Evolutionary conservation across 169 alveolate species (phyloP), one percentile per base, ranked within the genome.

Genomic region (Toxoplasma gondii): DNA sequence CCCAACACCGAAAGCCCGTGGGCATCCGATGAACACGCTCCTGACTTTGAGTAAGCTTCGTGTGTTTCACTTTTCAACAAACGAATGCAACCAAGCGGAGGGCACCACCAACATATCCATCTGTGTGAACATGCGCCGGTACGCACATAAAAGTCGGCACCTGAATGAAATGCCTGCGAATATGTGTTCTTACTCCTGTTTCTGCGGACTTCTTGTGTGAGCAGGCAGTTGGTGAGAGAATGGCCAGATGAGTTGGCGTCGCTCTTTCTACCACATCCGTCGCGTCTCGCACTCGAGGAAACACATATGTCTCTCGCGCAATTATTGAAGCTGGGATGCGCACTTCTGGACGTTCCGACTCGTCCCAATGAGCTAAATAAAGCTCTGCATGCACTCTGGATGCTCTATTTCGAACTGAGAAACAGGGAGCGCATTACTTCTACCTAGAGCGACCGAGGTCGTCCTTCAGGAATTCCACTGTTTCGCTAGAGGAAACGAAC

Each of bases 181-280:
- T 49, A 9, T 17, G 58, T 17, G 22, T 49, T 17, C 58, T 49
- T 49, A 9, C 58, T 49, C 58, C 58, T 49, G 58, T 49, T 17
- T 12, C 22, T 9, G 12, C 58, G 58, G 22, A 12, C 58, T 9
- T 49, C 12, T 34, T n/a, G 29, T 12, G 10, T 34, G 45, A 16
- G 29, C 87, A 78, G 87, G 53, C 27, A 12, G 22, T 4, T 78
- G 87, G 34, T 27, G 45, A 34, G 49, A 31, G 53, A 34, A 78
- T 78, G 87, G 87, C 87, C 87, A 78, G 44, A 78, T 4, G 44
- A 78, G 87, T 19, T 78, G 27, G 44, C 87, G 9, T 38, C 41
- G 83, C 34, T 70, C 0, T 38, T 78, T 34, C 53, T 0, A 4
- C 87, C 87, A 12, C 16, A n/a, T 19, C 87, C 45, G 22, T 34